Conservation (phyloP, 1,284 basidiomycete species). For the Cutaneotrichosporon dermatis region DNA sequence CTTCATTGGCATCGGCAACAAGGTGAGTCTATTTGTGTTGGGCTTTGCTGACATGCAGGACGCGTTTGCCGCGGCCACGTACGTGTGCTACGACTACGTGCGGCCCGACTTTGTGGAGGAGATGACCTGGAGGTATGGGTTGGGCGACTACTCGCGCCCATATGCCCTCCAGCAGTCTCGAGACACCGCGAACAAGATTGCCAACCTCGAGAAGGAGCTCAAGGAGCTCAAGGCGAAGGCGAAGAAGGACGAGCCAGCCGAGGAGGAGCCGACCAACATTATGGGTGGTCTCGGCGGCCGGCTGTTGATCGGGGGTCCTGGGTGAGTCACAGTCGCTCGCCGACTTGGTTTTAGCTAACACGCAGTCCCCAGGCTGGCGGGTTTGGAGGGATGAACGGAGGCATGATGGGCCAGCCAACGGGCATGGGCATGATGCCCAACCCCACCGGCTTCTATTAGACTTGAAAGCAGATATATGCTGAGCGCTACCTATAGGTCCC, state of each 20-base stretch:
- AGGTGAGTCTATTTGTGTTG: conserved; percentile 34
- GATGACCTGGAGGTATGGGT: conserved; percentile 84
- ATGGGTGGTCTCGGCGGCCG: conserved; percentile 45
- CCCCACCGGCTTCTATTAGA: conserved; percentile 45
- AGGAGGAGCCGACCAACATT: conserved; percentile 27
- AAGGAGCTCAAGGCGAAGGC: conserved; percentile 44
- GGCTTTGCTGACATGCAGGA: conserved; percentile 51
- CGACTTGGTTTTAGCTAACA: not conserved
- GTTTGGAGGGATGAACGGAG: conserved; percentile 10
- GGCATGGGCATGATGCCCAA: conserved; percentile 34
- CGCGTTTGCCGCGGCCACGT: conserved; percentile 87
- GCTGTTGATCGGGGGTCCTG: conserved; percentile 45
- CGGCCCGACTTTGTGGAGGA: conserved; percentile 90
- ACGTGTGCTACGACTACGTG: conserved; percentile 87
- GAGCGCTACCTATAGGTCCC: not conserved
- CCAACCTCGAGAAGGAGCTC: conserved; percentile 46
- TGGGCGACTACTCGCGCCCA: conserved; percentile 95
- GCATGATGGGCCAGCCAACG: conserved; percentile 17
- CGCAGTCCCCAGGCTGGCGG: conserved; percentile 6
- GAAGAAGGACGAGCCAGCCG: conserved; percentile 31
- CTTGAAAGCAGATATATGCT: not conserved
- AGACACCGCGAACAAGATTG: conserved; percentile 22
- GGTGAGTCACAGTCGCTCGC: not conserved
- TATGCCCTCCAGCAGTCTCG: conserved; percentile 69
- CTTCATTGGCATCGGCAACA: conserved; percentile 96